These are phyloP conservation scores for Talaromyces thailandensis DNA, from an alignment of 495 filamentous ascomycete species.

Conservation along the genomic window DNA sequence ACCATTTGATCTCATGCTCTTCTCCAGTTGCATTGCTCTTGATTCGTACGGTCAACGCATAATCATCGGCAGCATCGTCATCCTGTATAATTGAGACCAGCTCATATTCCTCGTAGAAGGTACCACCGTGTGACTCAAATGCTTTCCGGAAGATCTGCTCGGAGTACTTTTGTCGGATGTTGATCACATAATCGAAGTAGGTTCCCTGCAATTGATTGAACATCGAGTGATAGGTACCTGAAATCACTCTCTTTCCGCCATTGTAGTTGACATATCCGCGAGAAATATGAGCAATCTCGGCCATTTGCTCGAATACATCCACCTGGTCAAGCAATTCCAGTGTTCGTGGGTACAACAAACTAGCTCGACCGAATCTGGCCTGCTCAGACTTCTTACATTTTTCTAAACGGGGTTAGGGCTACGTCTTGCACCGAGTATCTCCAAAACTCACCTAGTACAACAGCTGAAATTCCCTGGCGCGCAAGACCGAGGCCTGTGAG, in stretches of 20 bases:
- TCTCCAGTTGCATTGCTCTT: not conserved
- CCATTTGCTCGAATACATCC: constrained; percentile 31
- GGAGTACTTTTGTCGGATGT: not conserved
- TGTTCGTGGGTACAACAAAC: constrained; percentile 34
- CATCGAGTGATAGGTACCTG: not conserved
- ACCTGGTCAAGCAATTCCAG: constrained; percentile 40
- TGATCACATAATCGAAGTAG: not conserved
- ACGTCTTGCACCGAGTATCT: not conserved
- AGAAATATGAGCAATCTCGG: constrained; percentile 42
- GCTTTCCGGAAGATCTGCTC: not conserved
- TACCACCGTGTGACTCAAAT: not conserved
- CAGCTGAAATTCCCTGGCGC: not conserved
- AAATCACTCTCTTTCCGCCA: constrained; percentile 22
- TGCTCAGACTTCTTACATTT: constrained; percentile 29
- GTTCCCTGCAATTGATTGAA: constrained; percentile 2
- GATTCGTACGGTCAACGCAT: constrained; percentile 15
- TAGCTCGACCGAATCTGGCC: constrained; percentile 34
- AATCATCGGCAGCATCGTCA: not conserved
- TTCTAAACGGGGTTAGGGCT: constrained; percentile 14
- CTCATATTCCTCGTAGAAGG: not conserved
- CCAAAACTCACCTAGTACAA: not conserved
- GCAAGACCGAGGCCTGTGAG: not conserved
- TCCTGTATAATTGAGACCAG: not conserved
- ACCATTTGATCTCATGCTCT: not conserved
- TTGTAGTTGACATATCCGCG: constrained; percentile 21